Conservation (phyloP, 306 rosid genomes). For the Betula pendula region DNA sequence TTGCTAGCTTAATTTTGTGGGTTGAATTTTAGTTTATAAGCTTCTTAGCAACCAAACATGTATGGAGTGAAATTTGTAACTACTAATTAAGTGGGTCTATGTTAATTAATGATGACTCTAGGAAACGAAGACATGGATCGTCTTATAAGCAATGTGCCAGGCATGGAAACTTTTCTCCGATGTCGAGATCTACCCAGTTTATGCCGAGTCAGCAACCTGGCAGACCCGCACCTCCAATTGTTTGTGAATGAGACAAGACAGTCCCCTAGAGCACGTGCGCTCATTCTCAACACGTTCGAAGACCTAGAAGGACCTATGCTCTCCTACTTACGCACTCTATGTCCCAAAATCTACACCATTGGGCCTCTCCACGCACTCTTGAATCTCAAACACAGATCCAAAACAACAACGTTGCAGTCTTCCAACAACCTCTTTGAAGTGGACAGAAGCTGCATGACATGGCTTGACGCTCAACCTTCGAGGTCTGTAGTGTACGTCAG, state of each 20-base stretch:
- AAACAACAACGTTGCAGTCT: not conserved
- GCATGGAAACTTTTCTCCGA: slow-evolving; percentile 41
- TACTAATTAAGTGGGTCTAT: too few species aligned
- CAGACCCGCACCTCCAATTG: not conserved
- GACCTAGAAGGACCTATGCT: slow-evolving; percentile 54
- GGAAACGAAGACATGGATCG: slow-evolving; percentile 55
- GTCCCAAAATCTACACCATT: slow-evolving; percentile 28
- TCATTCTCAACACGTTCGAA: slow-evolving; percentile 65
- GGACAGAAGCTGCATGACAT: slow-evolving; percentile 37
- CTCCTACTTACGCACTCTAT: slow-evolving; percentile 13
- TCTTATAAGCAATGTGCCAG: slow-evolving; percentile 17
- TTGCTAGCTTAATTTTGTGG: too few species aligned
- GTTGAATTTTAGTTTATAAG: too few species aligned
- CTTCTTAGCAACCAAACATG: too few species aligned
- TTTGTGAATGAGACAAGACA: not conserved
- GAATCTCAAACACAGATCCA: not conserved
- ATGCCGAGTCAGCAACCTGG: not conserved
- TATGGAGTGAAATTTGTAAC: too few species aligned
- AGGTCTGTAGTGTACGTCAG: slow-evolving; percentile 47
- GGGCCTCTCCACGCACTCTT: slow-evolving; percentile 43
- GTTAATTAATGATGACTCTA: too few species aligned
- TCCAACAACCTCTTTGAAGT: slow-evolving; percentile 20
- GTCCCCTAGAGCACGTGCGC: slow-evolving; percentile 26
- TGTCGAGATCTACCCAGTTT: slow-evolving; percentile 43
- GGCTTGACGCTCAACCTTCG: slow-evolving; percentile 45